A percentile compares a stretch with the other conserved stretches of the same genome.
phyloP scores from a whole-genome alignment of 108 stramenopile species.

The Discostella pseudostelligera region DNA sequence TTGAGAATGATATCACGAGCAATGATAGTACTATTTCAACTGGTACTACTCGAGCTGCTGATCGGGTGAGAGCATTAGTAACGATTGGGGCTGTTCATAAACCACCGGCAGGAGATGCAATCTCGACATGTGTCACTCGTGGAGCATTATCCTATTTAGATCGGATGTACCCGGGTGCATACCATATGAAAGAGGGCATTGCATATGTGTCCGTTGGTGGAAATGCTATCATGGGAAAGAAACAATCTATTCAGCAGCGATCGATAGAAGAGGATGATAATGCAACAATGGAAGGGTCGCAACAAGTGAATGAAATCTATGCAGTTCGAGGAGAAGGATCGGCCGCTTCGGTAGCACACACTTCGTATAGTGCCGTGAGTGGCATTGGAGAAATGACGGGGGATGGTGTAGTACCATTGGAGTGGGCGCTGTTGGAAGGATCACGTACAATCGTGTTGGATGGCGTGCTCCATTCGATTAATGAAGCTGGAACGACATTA shows the following conservation, averaged over 20 bases:
- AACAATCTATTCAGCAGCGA: background rate
- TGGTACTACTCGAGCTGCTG: slow-evolving; percentile 27
- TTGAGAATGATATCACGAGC: slow-evolving; percentile 19
- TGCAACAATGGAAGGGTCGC: slow-evolving; percentile 26
- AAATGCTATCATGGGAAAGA: slow-evolving; percentile 57
- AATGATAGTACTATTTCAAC: background rate
- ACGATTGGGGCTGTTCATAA: slow-evolving; percentile 83
- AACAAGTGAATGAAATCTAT: slow-evolving; percentile 50
- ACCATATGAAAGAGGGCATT: slow-evolving; percentile 56
- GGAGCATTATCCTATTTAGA: slow-evolving; percentile 71
- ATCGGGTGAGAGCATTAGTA: slow-evolving; percentile 46
- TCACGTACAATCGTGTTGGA: slow-evolving; percentile 67
- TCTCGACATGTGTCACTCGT: slow-evolving; percentile 65
- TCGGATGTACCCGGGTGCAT: slow-evolving; percentile 79
- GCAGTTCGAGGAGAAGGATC: slow-evolving; percentile 48
- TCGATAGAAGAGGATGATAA: slow-evolving; percentile 24
- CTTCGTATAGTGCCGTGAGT: slow-evolving; percentile 81
- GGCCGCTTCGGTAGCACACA: slow-evolving; percentile 59
- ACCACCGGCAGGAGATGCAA: slow-evolving; percentile 51
- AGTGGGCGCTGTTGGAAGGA: slow-evolving; percentile 73
- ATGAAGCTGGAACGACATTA: slow-evolving; percentile 72
- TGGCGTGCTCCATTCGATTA: slow-evolving; percentile 86
- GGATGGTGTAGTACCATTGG: slow-evolving; percentile 86
- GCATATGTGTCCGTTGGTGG: slow-evolving; percentile 82
- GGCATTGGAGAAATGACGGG: slow-evolving; percentile 72